Evolutionary conservation across 1,284 basidiomycete genomes (phyloP), one percentile per base, ranked within the genome.

Genomic region (Irpex rosettiformis): DNA sequence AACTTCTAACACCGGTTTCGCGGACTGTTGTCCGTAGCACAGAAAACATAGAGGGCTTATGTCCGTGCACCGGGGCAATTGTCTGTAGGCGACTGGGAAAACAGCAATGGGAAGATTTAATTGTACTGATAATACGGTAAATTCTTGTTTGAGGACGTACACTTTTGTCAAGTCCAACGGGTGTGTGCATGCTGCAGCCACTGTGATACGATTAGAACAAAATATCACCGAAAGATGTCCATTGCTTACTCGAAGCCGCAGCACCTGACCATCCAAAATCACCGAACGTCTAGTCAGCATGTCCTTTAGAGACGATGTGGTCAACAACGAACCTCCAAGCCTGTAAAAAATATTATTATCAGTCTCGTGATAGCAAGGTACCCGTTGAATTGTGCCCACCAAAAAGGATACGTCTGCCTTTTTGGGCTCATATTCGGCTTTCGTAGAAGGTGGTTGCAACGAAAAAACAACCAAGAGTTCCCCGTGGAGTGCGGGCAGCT

Each of bases 111-210:
- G n/a, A n/a, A n/a, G n/a, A 22, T 30, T 40, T 37, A 45, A 56
- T 33, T 47, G 22, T 18, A 6, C 8, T 18, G n/a, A 47, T 24
- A 16, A 18, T 13, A 5, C 13, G 0, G 33, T 47, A 2, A 24
- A 24, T 21, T 13, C n/a, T n/a, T n/a, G n/a, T n/a, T 18, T 8
- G 22, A 3, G 1, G 16, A 76, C 85, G 62, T 61, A 93, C 92
- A 94, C 91, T 84, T 93, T 91, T 59, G 90, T 88, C 57, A 94
- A 78, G 72, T 95, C 93, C 52, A 94, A 74, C 28, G 93, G 93
- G 75, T 95, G 93, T 0, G 92, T 94, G 69, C 84, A 90, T 65
- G 83, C 88, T 55, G 92, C 89, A 42, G 93, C 92, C 86, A 94
- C 92, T 94, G 59, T 27, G 48, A 47, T 4, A 37, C 7, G 57